Percentiles rank a stretch among this genome's conserved stretches.
Conservation (phyloP, 176 grass and related monocot genomes). For the Themeda triandra region DNA sequence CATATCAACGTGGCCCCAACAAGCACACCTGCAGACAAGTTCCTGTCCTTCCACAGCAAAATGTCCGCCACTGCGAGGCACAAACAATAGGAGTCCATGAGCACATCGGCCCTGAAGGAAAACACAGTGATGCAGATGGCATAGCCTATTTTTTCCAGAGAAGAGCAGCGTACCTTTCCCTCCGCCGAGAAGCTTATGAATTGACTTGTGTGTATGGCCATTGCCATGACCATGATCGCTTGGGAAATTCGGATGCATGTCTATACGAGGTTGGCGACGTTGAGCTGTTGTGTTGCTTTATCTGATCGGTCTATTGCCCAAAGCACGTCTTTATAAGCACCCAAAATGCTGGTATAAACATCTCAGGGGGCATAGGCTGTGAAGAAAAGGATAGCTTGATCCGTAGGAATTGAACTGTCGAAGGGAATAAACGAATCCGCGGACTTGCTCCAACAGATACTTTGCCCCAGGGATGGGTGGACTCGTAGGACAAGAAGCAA, state of each 20-base stretch:
- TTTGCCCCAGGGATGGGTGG: neutral
- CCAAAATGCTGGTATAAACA: neutral
- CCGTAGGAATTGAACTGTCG: slow-evolving; percentile 13
- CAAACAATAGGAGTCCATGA: neutral
- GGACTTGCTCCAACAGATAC: slow-evolving; percentile 17
- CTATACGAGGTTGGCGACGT: neutral
- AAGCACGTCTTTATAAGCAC: slow-evolving; percentile 28
- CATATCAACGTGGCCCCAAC: slow-evolving; percentile 55
- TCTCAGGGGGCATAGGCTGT: neutral
- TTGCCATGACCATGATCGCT: slow-evolving; percentile 33
- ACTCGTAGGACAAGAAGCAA: neutral
- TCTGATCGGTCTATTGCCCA: neutral
- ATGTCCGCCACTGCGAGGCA: slow-evolving; percentile 54
- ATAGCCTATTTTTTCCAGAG: neutral
- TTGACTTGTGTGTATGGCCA: slow-evolving; percentile 32
- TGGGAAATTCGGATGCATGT: slow-evolving; percentile 40
- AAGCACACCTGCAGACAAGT: slow-evolving; percentile 67
- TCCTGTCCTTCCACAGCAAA: slow-evolving; percentile 71
- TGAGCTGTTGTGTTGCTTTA: neutral
- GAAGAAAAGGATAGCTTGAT: slow-evolving; percentile 72
- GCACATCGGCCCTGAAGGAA: neutral
- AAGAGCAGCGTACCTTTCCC: slow-evolving; percentile 46
- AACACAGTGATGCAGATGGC: neutral
- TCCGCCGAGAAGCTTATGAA: slow-evolving; percentile 52
- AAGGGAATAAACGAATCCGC: slow-evolving; percentile 22